A percentile compares a stretch with the other conserved stretches of the same genome.
phyloP scores from a whole-genome alignment of 345 rosid species.

The Kandelia obovata region DNA sequence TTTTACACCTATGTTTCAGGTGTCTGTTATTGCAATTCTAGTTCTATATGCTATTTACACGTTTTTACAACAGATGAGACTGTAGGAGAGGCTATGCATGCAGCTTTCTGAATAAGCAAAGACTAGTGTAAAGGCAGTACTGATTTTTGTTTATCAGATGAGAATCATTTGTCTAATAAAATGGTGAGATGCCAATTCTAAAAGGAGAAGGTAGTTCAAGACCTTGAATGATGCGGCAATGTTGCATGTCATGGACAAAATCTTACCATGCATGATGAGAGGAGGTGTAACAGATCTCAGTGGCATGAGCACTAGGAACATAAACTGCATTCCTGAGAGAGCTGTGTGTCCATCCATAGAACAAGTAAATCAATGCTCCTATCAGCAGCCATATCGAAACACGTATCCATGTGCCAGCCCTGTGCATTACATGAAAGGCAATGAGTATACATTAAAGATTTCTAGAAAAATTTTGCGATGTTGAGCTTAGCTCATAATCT shows the following conservation, averaged over 20 bases:
- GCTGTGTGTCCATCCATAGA: constrained; percentile 72
- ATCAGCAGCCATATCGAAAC: constrained; percentile 67
- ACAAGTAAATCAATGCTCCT: constrained; percentile 55
- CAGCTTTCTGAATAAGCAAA: too few species aligned
- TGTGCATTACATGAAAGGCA: constrained; percentile 12
- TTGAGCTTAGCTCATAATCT: background rate
- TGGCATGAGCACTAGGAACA: constrained; percentile 57
- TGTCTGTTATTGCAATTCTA: background rate
- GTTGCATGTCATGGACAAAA: background rate
- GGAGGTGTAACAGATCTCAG: constrained; percentile 50
- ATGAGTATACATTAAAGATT: background rate
- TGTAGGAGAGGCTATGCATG: too few species aligned
- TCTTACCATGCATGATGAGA: constrained; percentile 35
- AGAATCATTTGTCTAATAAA: too few species aligned
- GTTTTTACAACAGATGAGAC: background rate
- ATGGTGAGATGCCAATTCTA: too few species aligned
- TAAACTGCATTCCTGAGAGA: constrained; percentile 61
- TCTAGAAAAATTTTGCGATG: background rate
- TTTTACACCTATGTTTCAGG: background rate
- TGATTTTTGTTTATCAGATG: background rate
- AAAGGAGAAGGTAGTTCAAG: too few species aligned
- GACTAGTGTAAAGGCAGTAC: too few species aligned
- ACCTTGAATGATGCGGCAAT: too few species aligned
- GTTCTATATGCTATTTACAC: background rate
- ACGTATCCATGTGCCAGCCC: constrained; percentile 68